These are phyloP conservation scores for Hansfordia pulvinata DNA, from an alignment of 2,329 filamentous ascomycete genomes.

Conservation along the genomic window DNA sequence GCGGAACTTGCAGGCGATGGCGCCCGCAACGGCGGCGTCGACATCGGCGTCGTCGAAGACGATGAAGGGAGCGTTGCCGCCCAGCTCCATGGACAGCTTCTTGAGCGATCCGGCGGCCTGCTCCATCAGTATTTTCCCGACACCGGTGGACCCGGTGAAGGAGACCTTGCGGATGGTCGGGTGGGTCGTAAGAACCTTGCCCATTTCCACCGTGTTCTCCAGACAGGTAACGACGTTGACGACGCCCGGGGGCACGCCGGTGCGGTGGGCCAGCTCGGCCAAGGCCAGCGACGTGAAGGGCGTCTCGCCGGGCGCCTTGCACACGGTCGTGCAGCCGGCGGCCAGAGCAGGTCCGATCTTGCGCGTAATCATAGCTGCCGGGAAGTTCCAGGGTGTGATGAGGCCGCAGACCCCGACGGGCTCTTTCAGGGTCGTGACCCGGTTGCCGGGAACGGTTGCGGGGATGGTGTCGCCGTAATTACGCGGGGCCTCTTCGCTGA, in stretches of 20 bases:
- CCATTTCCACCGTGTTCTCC: constrained; percentile 68
- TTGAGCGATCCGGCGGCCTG: constrained; percentile 78
- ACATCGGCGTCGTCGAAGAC: constrained; percentile 93
- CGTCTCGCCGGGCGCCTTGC: constrained; percentile 84
- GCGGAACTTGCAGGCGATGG: constrained; percentile 81
- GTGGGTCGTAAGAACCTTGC: constrained; percentile 62
- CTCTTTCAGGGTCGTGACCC: constrained; percentile 68
- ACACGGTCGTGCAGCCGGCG: constrained; percentile 89
- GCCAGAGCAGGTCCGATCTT: constrained; percentile 67
- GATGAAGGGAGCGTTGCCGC: constrained; percentile 91
- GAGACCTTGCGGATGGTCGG: constrained; percentile 76
- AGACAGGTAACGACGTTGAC: constrained; percentile 77
- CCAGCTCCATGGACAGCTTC: constrained; percentile 74
- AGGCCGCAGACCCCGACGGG: constrained; percentile 73
- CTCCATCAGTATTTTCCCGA: constrained; percentile 72
- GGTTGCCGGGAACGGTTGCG: constrained; percentile 54
- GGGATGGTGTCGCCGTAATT: constrained; percentile 65
- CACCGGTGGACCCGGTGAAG: constrained; percentile 71
- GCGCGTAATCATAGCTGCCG: constrained; percentile 60
- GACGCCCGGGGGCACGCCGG: constrained; percentile 81
- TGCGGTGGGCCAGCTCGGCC: constrained; percentile 72
- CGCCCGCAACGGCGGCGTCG: constrained; percentile 70
- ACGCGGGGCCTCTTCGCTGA: constrained; percentile 64
- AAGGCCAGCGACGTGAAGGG: constrained; percentile 82
- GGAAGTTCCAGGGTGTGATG: constrained; percentile 86